phyloP scores from a whole-genome alignment of 495 filamentous ascomycete genomes.

The Aspergillus leporis region DNA sequence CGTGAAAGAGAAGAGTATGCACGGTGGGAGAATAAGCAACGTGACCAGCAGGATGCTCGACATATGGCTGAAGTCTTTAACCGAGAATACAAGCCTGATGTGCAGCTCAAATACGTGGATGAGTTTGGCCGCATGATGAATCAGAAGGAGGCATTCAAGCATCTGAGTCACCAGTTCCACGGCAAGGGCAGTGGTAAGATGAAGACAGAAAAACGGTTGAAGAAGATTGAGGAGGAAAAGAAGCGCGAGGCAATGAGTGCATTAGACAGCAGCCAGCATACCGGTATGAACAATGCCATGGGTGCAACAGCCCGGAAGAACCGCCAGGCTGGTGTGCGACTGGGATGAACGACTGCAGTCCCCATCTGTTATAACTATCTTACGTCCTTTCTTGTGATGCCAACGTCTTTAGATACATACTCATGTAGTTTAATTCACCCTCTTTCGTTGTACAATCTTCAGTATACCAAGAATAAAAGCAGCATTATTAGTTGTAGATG shows the following conservation, averaged over 20 bases:
- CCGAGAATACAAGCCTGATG: constrained; percentile 82
- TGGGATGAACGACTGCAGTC: constrained; percentile 53
- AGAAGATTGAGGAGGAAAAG: constrained; percentile 97
- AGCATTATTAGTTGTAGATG: not conserved
- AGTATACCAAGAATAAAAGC: constrained; percentile 5
- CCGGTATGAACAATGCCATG: constrained; percentile 79
- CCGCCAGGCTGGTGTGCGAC: constrained; percentile 82
- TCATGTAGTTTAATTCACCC: constrained; percentile 3
- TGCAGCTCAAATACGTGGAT: constrained; percentile 88
- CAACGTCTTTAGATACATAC: not conserved
- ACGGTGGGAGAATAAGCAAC: constrained; percentile 78
- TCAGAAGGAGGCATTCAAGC: constrained; percentile 94
- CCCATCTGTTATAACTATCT: not conserved
- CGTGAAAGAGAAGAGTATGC: constrained; percentile 91
- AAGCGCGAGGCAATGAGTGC: constrained; percentile 76
- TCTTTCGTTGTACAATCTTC: constrained; percentile 5
- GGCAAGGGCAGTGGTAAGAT: constrained; percentile 95
- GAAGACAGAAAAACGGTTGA: constrained; percentile 95
- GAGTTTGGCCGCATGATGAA: constrained; percentile 81
- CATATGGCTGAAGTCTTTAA: constrained; percentile 82
- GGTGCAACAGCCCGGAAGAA: constrained; percentile 75
- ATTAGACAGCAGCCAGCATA: constrained; percentile 77
- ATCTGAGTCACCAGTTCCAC: constrained; percentile 95
- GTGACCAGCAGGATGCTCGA: constrained; percentile 78
- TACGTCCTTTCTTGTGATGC: not conserved